Conservation (phyloP, 208 protist species). For the Acanthamoeba healyi region DNA sequence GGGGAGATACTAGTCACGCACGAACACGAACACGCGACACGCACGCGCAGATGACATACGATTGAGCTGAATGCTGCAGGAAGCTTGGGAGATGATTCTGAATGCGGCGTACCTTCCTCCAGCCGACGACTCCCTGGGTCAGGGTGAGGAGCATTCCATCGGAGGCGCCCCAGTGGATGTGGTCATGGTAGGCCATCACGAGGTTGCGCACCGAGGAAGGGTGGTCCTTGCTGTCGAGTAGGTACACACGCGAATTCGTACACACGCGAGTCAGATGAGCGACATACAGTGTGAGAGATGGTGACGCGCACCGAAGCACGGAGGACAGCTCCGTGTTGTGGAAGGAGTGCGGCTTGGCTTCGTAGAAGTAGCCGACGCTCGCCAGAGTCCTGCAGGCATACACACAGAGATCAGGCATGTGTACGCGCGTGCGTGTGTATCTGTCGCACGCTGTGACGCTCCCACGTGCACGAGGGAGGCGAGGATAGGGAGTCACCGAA, state of each 20-base stretch:
- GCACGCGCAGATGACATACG: background rate
- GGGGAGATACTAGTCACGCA: background rate
- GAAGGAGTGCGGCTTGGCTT: background rate
- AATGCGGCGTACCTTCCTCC: background rate
- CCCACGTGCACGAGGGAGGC: background rate
- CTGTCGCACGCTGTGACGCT: background rate
- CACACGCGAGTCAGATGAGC: background rate
- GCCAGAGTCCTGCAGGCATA: background rate
- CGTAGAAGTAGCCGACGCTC: conserved; percentile 49
- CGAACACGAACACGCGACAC: background rate
- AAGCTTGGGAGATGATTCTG: too few species aligned
- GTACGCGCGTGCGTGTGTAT: background rate
- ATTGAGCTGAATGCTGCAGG: background rate
- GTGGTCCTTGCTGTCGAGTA: conserved; percentile 28
- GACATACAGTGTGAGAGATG: background rate
- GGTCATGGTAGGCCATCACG: conserved; percentile 46
- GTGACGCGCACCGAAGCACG: conserved; percentile 9
- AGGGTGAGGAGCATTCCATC: conserved; percentile 59
- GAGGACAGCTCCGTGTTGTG: conserved; percentile 27
- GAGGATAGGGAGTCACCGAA: background rate
- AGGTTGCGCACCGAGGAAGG: conserved; percentile 26
- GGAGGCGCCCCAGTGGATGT: conserved; percentile 57
- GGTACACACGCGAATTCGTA: background rate
- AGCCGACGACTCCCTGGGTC: background rate
- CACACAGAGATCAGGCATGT: background rate